Conservation (phyloP, 73 alveolate species). For the Halteria grandinella region DNA sequence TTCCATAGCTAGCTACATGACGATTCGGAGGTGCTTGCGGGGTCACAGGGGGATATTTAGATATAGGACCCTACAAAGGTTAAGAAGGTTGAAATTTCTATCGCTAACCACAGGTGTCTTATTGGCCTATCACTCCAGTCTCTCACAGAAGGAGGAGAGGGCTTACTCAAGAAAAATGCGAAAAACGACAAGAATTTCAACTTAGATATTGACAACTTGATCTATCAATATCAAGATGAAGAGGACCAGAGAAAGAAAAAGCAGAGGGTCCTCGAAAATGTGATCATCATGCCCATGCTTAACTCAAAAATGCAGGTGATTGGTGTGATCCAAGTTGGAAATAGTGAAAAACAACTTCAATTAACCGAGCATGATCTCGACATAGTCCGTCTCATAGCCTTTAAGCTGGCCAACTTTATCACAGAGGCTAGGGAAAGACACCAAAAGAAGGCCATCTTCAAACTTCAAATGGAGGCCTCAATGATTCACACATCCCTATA, state of each 20-base stretch:
- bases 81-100: too few species aligned
- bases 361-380: conserved; percentile 16
- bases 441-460: not conserved
- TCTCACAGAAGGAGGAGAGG: not conserved
- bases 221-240: conserved; percentile 2
- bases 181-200: conserved; percentile 31
- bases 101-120: too few species aligned
- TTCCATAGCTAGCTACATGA: too few species aligned
- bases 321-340: conserved; percentile 22
- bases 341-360: not conserved
- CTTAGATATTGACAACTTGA: conserved; percentile 3
- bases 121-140: too few species aligned
- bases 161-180: conserved; percentile 4
- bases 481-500: conserved; percentile 6
- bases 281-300: not conserved
- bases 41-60: too few species aligned
- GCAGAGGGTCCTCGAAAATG: not conserved
- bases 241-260: too few species aligned
- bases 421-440: not conserved
- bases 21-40: too few species aligned
- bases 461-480: conserved; percentile 23
- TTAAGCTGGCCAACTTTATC: conserved; percentile 1
- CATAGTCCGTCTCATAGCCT: not conserved
- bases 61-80: too few species aligned
- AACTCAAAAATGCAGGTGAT: not conserved